Evolutionary conservation across 495 filamentous ascomycete species (phyloP), one percentile per base, ranked within the genome.

Genomic region (Penicillium pulvis): DNA sequence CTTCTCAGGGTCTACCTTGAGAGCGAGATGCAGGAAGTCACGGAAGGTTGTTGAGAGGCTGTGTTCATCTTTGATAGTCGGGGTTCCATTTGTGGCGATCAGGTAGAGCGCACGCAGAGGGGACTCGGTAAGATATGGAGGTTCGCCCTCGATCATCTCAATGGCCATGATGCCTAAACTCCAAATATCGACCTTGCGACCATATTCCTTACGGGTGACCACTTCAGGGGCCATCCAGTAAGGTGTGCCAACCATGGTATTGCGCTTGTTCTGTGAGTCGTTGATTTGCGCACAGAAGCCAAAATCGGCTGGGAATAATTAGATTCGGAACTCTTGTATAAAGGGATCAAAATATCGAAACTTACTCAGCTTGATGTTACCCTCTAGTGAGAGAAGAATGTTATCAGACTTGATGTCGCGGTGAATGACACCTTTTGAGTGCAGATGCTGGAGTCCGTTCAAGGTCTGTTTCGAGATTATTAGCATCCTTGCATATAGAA

Each of bases 201-300:
- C 95, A 71, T 98, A 98, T 71, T 98, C 94, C 70, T 98, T 98
- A 17, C 92, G 81, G 5, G 92, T 98, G 10, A 98, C 94, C 19
- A 98, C 93, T 71, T 98, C 94, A 4, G 94, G 94, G 4, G 94
- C 94, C 94, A 98, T 98, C 94, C 94, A 98, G 71, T 98, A 98
- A 2, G 94, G 94, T 20, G 94, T 98, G 23, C 94, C 94, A 54
- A 98, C 94, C 94, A 98, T 98, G 5, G 94, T 98, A 24, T 94
- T 98, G 35, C 94, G 89, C 81, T 98, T 98, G 73, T 90, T 93
- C 46, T 97, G 92, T 43, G 90, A 87, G 64, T 98, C 93, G 71
- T 97, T 97, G 79, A 98, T 97, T 75, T 97, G 93, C 16, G 94
- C 94, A 75, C 94, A 98, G 78, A 98, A 98, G 20, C 94, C 94